Evolutionary conservation across 2,329 filamentous ascomycete genomes (phyloP), one percentile per base, ranked within the genome.

Genomic region (Arthrobotrys entomopaga): DNA sequence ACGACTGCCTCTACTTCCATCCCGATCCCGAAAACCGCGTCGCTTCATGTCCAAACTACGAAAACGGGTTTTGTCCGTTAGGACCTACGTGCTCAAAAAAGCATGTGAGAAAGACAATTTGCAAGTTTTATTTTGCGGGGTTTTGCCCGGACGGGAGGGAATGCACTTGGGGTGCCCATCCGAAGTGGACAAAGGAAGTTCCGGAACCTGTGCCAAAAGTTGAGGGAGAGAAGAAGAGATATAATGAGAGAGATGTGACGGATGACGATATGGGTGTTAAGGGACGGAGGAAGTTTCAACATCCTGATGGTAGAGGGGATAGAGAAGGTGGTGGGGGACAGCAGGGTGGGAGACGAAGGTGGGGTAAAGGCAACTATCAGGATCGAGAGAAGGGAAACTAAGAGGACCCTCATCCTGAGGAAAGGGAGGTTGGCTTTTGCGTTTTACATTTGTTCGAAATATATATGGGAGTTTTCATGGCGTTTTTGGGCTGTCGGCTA

Each of bases 1-100:
- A 98, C 82, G 95, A 99, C 83, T 99, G 95, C 80, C 85, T 96
- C 3, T 97, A 96, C 81, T 88, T 96, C 53, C 92, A 97, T 82
- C 91, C 96, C 79, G 92, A 95, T 79, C 91, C 93, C 57, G 87
- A 92, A 80, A 89, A 90, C 75, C 89, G 92, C 80, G 84, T 92
- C 78, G 91, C 89, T 24, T 89, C 91, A 0, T 96, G 93, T 79
- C 91, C 92, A 77, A 91, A 96, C 82, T 99, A 97, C 84, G 93
- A 97, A 76, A 89, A 90, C 78, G 95, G 95, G 1, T 98, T 98
- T 84, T 99, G 95, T 79, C 92, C 92, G 16, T 86, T 98, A 8
- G 95, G 95, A 0, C 93, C 93, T 0, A 83, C 87, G 71, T 99
- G 95, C 82, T 88, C 90, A 22, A 93, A 97, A 83, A 91, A 93